Base-by-base conservation (phyloP, 257 asterid genomes). In the Orobanche coerulescens region DNA sequence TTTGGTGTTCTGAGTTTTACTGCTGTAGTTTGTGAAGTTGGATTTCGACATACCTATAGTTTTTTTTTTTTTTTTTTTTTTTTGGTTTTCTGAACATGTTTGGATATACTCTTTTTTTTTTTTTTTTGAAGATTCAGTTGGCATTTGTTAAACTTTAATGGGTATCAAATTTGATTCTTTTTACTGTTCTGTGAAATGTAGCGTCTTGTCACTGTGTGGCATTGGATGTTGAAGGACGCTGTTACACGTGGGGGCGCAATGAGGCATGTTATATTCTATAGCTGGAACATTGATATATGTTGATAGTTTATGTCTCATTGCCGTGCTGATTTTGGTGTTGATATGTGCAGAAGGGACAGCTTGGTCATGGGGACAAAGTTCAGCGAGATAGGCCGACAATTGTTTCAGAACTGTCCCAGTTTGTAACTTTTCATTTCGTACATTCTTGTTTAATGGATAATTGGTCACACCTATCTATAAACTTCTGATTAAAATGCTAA, bases 221-320 rank as follows among this genome's bases (percentile, higher is more conserved):
- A 6, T 56, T 93, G 86, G 99, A 89, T 72, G 84, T 76, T 12
- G 84, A 89, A 47, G 99, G 99, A 8, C 94, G 96, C 39, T 86
- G 98, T 76, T 93, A 89, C 65, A 89, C 98, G 5, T 86, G 98
- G 98, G 98, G 97, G 16, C 85, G 96, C 49, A 89, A 93, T 67
- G 96, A 93, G 86, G 98, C 75, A 75, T 71, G 83, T 44, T 19
- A 24, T 23, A 20, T 71, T 65, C 31, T 58, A 9, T 31, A 1
- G 25, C 47, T 53, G n/a, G 39, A 46, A 23, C n/a, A 23, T 70
- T 16, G 10, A 9, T 15, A 6, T 4, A 24, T 34, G 23, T 59
- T 59, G 28, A n/a, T 52, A n/a, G 34, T 24, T 44, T 68, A 6
- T 37, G 48, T 20, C 37, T 75, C 19, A 54, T 59, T 31, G 22